Evolutionary conservation across 495 filamentous ascomycete species (phyloP).

Genomic region (Clavariopsis aquatica): DNA sequence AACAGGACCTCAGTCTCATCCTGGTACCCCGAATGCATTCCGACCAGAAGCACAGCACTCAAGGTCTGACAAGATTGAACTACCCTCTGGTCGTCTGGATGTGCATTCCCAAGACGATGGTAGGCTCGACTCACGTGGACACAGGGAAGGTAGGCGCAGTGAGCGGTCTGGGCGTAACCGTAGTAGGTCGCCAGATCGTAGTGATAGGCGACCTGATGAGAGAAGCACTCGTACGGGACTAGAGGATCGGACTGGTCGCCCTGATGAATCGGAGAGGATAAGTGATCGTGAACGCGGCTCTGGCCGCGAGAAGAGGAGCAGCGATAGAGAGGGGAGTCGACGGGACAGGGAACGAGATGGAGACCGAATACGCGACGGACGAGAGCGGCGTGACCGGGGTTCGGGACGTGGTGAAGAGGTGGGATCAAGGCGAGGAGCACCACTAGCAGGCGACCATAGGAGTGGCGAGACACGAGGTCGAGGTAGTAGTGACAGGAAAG

Average conservation of each 20-base stretch:
- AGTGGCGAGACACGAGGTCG: neutral
- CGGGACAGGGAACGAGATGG: conserved; percentile 16
- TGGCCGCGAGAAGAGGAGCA: conserved; percentile 9
- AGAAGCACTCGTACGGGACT: conserved; percentile 9
- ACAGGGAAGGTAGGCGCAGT: conserved; percentile 24
- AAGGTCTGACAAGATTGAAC: conserved; percentile 15
- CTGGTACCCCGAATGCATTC: conserved; percentile 2
- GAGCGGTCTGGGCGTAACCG: conserved; percentile 29
- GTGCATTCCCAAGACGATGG: conserved; percentile 25
- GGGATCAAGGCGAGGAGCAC: conserved; percentile 3
- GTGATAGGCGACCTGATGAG: conserved; percentile 23
- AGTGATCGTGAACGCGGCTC: conserved; percentile 16
- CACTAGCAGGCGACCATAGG: neutral
- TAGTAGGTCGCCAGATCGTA: conserved; percentile 27
- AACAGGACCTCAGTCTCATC: conserved; percentile 9
- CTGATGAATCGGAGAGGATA: neutral
- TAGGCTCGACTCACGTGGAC: conserved; percentile 22
- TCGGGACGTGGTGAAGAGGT: conserved; percentile 11
- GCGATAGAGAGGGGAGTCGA: conserved; percentile 21
- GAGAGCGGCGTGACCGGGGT: conserved; percentile 21
- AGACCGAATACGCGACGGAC: conserved; percentile 18
- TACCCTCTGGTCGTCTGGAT: conserved; percentile 5
- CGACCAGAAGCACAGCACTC: conserved; percentile 1
- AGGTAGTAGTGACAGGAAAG: neutral
- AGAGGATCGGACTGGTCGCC: conserved; percentile 2